Base-by-base conservation (phyloP, 257 asterid genomes). In the Penstemon davidsonii region DNA sequence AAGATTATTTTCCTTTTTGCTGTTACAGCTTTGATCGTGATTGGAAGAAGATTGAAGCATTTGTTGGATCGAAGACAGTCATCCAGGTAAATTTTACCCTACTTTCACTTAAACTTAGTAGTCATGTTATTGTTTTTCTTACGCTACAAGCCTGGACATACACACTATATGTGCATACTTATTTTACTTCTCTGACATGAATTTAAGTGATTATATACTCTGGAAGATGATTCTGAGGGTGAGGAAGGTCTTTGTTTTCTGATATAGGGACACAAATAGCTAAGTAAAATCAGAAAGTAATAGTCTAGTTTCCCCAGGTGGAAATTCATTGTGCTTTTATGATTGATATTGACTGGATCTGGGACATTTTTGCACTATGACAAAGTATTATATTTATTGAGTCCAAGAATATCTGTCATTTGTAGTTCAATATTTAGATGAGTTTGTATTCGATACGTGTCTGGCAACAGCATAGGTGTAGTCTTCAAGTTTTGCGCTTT, bases 1-100 rank as follows among this genome's bases (percentile, higher is more conserved):
- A 3, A 50, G 41, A 45, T 13, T 45, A 39, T 52, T 67, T 62
- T 63, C 36, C 33, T 69, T 4, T 45, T 49, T 62, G 51, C 8
- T 54, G 51, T 6, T 74, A 44, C 79, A 92, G 98, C 8, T 92
- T 92, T 73, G 96, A 92, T 67, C 96, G 98, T 38, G 98, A 92
- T 75, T 92, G 98, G 98, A 92, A 92, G 77, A 92, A 92, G 75
- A 92, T 92, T 15, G 98, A 92, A 82, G 98, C 98, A 60, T 92
- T 92, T 83, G 72, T 92, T 45, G 98, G 96, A 45, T 92, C 98
- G 7, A 92, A 92, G 77, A 81, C 96, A 33, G 98, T 87, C 43
- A 92, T 92, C 76, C 98, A 92, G 96, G 98, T 89, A 69, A 67
- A 11, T 12, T 4, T 18, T 51, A 43, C 33, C 12, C 64, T 55